Evolutionary conservation across 306 rosid genomes (phyloP).

Genomic region (Begonia masoniana): DNA sequence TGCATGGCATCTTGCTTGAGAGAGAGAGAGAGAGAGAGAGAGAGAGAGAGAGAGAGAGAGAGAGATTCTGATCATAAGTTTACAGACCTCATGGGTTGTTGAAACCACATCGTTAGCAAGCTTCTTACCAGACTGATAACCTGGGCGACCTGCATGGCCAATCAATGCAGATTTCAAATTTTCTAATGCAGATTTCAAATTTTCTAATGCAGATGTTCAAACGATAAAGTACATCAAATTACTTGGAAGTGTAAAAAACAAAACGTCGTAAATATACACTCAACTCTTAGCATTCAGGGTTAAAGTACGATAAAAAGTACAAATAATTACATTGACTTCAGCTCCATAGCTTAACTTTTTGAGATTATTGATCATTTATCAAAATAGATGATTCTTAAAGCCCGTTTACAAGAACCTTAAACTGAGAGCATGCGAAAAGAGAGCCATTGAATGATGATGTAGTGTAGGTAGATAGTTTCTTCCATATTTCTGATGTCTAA

Average conservation of each 20-base stretch:
- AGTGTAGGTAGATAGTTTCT: background rate
- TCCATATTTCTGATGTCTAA: background rate
- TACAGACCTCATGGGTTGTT: background rate
- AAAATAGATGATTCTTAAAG: too few species aligned
- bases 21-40: background rate
- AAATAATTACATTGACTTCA: background rate
- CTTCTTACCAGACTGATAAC: background rate
- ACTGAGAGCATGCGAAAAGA: too few species aligned
- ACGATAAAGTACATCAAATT: background rate
- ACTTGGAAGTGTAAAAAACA: background rate
- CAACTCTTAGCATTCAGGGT: too few species aligned
- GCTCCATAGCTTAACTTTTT: too few species aligned
- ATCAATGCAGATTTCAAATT: background rate
- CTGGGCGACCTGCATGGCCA: background rate
- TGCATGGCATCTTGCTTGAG: slow-evolving; percentile 2
- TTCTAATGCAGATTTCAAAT: background rate
- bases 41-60: slow-evolving; percentile 2
- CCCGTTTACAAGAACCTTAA: too few species aligned
- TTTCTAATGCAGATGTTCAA: background rate
- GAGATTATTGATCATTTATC: too few species aligned
- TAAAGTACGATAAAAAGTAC: background rate
- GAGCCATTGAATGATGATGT: too few species aligned
- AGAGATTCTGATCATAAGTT: background rate
- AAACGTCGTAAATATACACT: background rate
- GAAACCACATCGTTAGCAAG: background rate